A percentile compares a stretch with the other conserved stretches of the same genome.
These are phyloP conservation scores for Triticum monococcum DNA, from an alignment of 176 grass and related monocot genomes.

Conservation along the genomic window DNA sequence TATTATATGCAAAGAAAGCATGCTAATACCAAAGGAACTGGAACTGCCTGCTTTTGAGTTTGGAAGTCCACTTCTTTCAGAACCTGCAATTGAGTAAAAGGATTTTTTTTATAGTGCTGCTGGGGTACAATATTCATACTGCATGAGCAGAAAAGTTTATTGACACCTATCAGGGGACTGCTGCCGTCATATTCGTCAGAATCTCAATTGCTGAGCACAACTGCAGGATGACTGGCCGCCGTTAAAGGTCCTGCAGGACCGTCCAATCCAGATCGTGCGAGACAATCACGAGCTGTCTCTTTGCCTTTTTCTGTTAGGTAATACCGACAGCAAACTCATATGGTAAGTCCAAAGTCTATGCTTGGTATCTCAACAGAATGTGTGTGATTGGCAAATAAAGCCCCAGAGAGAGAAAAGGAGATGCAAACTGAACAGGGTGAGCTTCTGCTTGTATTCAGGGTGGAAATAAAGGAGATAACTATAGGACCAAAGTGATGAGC, in stretches of 20 bases:
- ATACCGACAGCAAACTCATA: slow-evolving; percentile 48
- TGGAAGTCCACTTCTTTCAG: slow-evolving; percentile 18
- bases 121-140: background rate
- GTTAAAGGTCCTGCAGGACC: slow-evolving; percentile 21
- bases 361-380: background rate
- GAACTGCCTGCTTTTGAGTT: slow-evolving; percentile 29
- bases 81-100: background rate
- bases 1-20: slow-evolving; percentile 31
- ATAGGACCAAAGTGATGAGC: background rate
- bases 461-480: background rate
- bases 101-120: background rate
- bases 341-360: background rate
- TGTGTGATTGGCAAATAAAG: background rate
- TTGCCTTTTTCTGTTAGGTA: slow-evolving; percentile 74
- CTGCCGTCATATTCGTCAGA: slow-evolving; percentile 32
- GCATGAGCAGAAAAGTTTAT: slow-evolving; percentile 33
- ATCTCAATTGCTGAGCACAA: slow-evolving; percentile 51
- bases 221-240: background rate
- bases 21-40: slow-evolving; percentile 38
- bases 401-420: background rate
- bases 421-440: slow-evolving; percentile 18
- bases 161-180: slow-evolving; percentile 29
- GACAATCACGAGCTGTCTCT: slow-evolving; percentile 58
- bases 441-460: background rate
- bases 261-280: slow-evolving; percentile 60